Conservation (phyloP, 140 eudicot genomes). For the Cichorium intybus region DNA sequence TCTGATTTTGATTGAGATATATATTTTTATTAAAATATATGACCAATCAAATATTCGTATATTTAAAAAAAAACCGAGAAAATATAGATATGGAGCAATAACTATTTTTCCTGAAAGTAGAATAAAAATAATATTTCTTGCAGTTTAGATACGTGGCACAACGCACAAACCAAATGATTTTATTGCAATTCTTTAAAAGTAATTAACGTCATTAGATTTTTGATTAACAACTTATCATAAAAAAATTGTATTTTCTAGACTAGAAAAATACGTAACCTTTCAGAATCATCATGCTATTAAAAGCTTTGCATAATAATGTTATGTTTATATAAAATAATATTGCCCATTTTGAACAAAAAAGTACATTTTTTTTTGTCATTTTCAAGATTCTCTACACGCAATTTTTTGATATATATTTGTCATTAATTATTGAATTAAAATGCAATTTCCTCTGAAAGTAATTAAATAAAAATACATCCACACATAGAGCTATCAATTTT, state of each 20-base stretch:
- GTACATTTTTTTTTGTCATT: conserved; percentile 7
- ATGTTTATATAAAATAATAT: background rate
- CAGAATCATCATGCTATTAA: background rate
- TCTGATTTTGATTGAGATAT: background rate
- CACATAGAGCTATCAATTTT: conserved; percentile 33
- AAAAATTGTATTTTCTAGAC: background rate
- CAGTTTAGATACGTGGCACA: no score
- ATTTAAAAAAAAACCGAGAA: background rate
- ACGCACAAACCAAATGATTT: background rate
- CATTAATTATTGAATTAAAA: conserved; percentile 6
- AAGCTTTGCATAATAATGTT: background rate
- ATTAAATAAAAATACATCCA: conserved; percentile 20
- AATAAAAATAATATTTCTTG: background rate
- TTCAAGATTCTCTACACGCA: conserved; percentile 10
- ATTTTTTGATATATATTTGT: conserved; percentile 8
- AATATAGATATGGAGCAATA: background rate
- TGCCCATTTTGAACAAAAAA: background rate
- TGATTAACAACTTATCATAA: background rate
- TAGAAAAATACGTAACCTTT: background rate
- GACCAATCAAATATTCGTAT: background rate
- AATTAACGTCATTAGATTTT: background rate
- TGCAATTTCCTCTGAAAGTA: background rate
- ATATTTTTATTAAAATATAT: background rate
- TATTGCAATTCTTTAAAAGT: background rate
- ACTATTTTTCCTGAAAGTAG: background rate